Base-by-base conservation (phyloP, 805 yeast genomes). In the Candida silvicultrix region DNA sequence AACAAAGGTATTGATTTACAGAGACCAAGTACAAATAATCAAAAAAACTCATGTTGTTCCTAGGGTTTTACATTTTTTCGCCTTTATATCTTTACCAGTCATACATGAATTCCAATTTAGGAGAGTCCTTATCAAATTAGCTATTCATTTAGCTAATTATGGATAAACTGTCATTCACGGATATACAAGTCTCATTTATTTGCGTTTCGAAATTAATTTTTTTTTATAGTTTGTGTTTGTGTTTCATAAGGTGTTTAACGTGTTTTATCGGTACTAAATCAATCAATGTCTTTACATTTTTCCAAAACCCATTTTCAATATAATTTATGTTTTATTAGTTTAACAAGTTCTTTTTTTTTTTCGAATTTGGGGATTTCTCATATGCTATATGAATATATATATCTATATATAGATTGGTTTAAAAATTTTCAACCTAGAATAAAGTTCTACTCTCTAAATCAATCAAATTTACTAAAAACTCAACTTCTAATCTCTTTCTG, bases 401-500 rank as follows among this genome's bases (percentile, higher is more conserved):
- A 34, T n/a, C 35, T 38, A 38, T 38, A 5, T 21, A 21, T n/a
- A 18, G 8, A 37, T 20, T 15, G 19, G 23, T 35, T 25, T 12
- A 29, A 15, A 34, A 38, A 23, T 28, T 31, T 16, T 18, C n/a
- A 15, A 19, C 50, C 50, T 53, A 65, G 49, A 63, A 73, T 45
- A 71, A 56, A 36, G 74, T 70, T 57, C 76, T 77, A 46, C 83
- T 63, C 65, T 85, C 94, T 43, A 82, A 66, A 50, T 83, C 88
- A 50, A 86, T 71, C 54, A 85, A 66, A 47, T 77, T 80, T 49
- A 88, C 74, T 62, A 92, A 72, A 59, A 89, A 83, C 69, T 89
- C 92, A 34, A 87, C 78, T 70, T 92, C 98, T 52, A 89, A 71
- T 64, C 95, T 85, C 71, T 82, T 84, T 73, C 97, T 82, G 41